Evolutionary conservation across 2,329 filamentous ascomycete genomes (phyloP).

Genomic region (Colletotrichum abscissum): DNA sequence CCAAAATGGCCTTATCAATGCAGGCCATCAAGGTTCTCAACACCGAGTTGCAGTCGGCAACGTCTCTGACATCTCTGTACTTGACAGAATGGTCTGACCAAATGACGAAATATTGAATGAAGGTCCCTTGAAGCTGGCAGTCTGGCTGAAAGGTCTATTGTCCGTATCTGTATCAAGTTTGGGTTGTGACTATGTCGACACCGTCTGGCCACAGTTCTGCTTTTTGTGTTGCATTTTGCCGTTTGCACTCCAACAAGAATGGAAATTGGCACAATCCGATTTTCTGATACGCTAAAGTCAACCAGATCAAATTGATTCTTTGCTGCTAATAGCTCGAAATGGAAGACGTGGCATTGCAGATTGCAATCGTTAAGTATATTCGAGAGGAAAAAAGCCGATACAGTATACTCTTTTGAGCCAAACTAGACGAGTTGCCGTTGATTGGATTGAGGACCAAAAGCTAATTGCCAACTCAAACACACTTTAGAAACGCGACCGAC

Average conservation of each 20-base stretch:
- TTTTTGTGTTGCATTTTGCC: neutral
- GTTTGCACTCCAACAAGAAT: neutral
- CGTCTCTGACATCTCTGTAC: neutral
- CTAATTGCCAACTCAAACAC: too few species aligned
- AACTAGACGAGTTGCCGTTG: too few species aligned
- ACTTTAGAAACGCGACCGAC: too few species aligned
- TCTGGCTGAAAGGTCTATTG: too few species aligned
- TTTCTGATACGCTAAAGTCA: neutral
- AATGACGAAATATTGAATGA: neutral
- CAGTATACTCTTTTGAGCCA: too few species aligned
- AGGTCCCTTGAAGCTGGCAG: neutral
- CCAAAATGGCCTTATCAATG: slow-evolving; percentile 17
- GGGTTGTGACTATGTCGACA: neutral
- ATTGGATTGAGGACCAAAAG: too few species aligned
- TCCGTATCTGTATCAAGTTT: too few species aligned
- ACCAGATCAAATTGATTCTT: too few species aligned
- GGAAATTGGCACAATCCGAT: neutral
- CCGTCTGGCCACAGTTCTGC: neutral
- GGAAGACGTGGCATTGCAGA: too few species aligned
- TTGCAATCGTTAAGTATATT: too few species aligned
- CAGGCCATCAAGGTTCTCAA: slow-evolving; percentile 35
- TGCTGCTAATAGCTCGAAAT: neutral
- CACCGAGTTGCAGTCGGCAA: neutral
- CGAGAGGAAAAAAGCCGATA: too few species aligned
- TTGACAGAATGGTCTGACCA: neutral